Evolutionary conservation across 176 grass and related monocot genomes (phyloP), one percentile per base, ranked within the genome.

Genomic region (Eremochloa ophiuroides): DNA sequence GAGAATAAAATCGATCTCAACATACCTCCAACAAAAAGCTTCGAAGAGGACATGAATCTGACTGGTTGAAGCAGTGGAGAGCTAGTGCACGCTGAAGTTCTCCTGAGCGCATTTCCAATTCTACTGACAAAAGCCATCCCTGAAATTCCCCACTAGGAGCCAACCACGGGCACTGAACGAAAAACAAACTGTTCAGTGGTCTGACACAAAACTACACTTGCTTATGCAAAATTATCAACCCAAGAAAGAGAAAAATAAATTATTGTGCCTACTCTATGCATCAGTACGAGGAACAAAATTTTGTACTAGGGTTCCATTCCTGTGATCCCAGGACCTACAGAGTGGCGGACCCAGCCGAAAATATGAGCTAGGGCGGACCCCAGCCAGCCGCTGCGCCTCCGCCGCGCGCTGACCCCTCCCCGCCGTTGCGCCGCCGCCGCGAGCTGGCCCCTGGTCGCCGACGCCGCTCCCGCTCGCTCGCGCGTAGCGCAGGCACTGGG

Each of bases 31-130:
- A 98, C 53, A 65, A 90, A 98, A 77, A 98, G 44, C 83, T 95
- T 98, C 5, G 96, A 98, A 62, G 94, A 94, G 60, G 93, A 98
- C 93, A 95, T 95, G 93, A 88, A 95, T 78, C 96, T 79, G 62
- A 98, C 83, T 79, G 82, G 77, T 83, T 91, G 90, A 74, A 87
- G 80, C 25, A 98, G 70, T 40, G 88, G 91, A 35, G 73, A 68
- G 82, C 65, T 91, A 20, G 84, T 88, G 80, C 82, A 40, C 28
- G 31, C 41, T 0, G 80, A 83, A 51, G 63, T 63, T 86, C 83
- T 86, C 56, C 85, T 95, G 18, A 95, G 62, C n/a, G 73, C 82
- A 13, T 55, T 90, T 41, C 87, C 88, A 73, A 93, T 69, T 80
- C 84, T 95, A 74, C 75, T 88, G 47, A 79, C 67, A 12, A 95